Evolutionary conservation across 2,329 filamentous ascomycete species (phyloP).

Genomic region (Helotiales sp.): DNA sequence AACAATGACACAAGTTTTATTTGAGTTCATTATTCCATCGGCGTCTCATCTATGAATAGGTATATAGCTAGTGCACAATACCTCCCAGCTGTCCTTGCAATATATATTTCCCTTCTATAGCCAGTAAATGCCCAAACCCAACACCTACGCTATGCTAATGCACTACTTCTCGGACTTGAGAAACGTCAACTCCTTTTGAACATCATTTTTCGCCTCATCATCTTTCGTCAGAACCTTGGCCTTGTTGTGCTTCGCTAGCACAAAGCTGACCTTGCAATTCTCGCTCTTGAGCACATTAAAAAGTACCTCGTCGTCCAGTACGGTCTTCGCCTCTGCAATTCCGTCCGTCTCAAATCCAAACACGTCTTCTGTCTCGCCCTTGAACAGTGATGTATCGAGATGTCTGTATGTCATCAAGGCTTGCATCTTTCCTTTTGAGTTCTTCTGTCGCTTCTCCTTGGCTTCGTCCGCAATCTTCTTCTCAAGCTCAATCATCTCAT

Average conservation of each 20-base stretch:
- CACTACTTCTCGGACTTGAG: not conserved
- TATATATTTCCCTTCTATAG: not conserved
- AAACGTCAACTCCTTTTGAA: not conserved
- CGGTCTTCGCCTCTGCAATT: slow-evolving; percentile 34
- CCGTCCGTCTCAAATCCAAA: slow-evolving; percentile 35
- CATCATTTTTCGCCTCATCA: not conserved
- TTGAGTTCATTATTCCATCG: no score
- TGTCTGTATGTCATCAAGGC: slow-evolving; percentile 56
- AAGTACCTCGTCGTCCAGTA: slow-evolving; percentile 52
- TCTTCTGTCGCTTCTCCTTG: slow-evolving; percentile 32
- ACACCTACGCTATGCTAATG: slow-evolving; percentile 14
- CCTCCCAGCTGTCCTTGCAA: not conserved
- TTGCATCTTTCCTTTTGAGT: slow-evolving; percentile 41
- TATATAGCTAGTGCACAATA: no score
- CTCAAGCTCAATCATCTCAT: slow-evolving; percentile 45
- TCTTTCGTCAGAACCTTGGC: not conserved
- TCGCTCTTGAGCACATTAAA: slow-evolving; percentile 47
- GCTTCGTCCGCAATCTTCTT: slow-evolving; percentile 38
- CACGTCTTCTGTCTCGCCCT: slow-evolving; percentile 35
- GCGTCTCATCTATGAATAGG: not conserved
- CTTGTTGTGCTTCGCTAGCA: slow-evolving; percentile 44
- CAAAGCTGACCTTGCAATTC: slow-evolving; percentile 43
- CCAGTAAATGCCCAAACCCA: not conserved
- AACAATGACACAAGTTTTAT: no score
- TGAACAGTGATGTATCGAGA: slow-evolving; percentile 44